Base-by-base conservation (phyloP, 116 monocot genomes). In the Zostera marina region DNA sequence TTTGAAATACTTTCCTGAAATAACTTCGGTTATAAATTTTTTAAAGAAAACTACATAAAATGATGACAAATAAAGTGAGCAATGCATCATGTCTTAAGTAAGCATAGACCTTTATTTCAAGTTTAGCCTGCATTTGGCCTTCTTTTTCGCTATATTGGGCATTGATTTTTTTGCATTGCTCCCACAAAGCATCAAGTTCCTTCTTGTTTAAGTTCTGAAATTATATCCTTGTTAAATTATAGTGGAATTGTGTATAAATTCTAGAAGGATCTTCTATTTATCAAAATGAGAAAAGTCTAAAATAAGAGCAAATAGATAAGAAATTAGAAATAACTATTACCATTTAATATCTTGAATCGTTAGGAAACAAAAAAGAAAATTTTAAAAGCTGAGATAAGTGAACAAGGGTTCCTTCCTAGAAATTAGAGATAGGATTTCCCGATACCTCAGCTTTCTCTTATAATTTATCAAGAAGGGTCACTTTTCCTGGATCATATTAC, bases 141-240 rank as follows among this genome's bases (percentile, higher is more conserved):
- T 86, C 83, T 64, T 82, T 70, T 68, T 85, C 71, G 69, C 80
- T 79, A 61, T 81, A 86, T 39, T 75, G 72, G 64, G 66, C 58
- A 79, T 79, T 73, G 23, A 60, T 58, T 52, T 63, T 46, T 25
- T 68, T 55, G 74, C 77, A 89, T 2, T 59, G 64, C 11, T 90
- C 78, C 90, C 86, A 86, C 9, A 77, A 26, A 77, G 76, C 60
- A 17, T 75, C 64, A 5, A 90, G 68, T 63, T 98, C 76, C 53
- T 23, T 68, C 24, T 81, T 76, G 70, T 79, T 80, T 11, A 81
- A 78, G 80, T 81, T 74, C 98, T 98, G 74, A 55, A 63, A 9
- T 23, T 22, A 45, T 13, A 60, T 60, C 45, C 32, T 19, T 19
- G 17, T 3, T 42, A 24, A 54, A 14, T 54, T 25, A 54, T 0